phyloP scores from a whole-genome alignment of 2,329 filamentous ascomycete genomes.

The Aspergillus flavus region DNA sequence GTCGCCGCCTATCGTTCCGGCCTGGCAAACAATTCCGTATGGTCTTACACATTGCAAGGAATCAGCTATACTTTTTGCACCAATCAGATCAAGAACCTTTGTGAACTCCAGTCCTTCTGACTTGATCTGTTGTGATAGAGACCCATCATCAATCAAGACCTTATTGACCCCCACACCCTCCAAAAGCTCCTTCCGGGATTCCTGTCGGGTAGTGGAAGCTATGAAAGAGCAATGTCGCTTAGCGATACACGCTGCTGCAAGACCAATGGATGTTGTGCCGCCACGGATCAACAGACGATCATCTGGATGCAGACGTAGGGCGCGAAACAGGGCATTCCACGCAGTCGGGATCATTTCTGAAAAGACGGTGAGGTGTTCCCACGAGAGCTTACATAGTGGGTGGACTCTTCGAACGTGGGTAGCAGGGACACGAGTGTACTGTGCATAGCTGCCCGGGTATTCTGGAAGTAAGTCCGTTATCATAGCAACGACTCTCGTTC shows the following conservation, averaged over 20 bases:
- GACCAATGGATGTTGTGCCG: background rate
- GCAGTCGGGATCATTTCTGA: background rate
- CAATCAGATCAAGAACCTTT: background rate
- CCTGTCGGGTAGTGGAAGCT: background rate
- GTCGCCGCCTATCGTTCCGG: background rate
- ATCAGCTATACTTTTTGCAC: background rate
- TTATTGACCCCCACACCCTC: background rate
- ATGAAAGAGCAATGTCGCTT: background rate
- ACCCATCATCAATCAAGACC: background rate
- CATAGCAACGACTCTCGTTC: background rate
- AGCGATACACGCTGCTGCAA: background rate
- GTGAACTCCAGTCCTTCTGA: background rate
- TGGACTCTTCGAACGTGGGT: background rate
- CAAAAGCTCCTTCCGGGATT: background rate
- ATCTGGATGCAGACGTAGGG: background rate
- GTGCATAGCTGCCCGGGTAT: background rate
- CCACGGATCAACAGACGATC: background rate
- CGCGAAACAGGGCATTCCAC: background rate
- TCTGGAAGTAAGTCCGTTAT: background rate
- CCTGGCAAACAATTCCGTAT: background rate
- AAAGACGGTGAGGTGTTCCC: background rate
- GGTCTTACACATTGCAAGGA: background rate
- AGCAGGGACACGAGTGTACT: background rate
- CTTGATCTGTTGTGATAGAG: background rate
- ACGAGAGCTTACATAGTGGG: background rate